Base-by-base conservation (phyloP, 2,329 filamentous ascomycete species). In the Fusarium succisae region DNA sequence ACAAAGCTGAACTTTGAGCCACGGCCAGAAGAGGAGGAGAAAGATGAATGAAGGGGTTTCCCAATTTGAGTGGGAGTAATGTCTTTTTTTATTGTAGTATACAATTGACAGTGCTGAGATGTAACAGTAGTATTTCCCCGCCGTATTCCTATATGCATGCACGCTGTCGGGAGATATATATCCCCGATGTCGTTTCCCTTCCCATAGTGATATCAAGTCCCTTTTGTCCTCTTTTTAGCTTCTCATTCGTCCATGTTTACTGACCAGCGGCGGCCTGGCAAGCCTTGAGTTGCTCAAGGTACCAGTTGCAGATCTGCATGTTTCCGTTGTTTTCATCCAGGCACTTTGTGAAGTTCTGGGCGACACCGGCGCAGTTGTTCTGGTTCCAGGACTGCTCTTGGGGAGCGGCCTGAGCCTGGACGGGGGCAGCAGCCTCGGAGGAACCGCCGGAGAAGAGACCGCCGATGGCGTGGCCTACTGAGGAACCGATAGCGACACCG, bases 271-370 rank as follows among this genome's bases (percentile, higher is more conserved):
- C 93, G 75, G 90, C 86, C 87, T 96, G 93, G 88, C 93, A 96
- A 64, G 93, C 93, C 89, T 95, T 96, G 84, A 99, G 88, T 90
- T 99, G 96, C 84, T 99, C 96, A 79, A 99, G 87, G 84, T 99
- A 99, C 95, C 96, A 99, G 77, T 93, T 93, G 87, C 96, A 99
- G 82, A 98, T 97, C 82, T 93, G 92, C 92, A 99, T 91, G 86
- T 96, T 95, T 78, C 96, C 96, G 82, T 91, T 87, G 84, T 99
- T 93, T 81, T 98, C 94, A 84, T 98, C 95, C 92, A 99, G 93
- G 89, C 96, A 99, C 87, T 92, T 93, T 80, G 94, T 95, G 89
- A 99, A 98, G 85, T 90, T 91, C 84, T 91, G 91, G 62, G 95
- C 91, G 78, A 96, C 94, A 62, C 88, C 90, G 74, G 91, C 91